Base-by-base conservation (phyloP, 2,329 filamentous ascomycete species). In the Rutstroemia sydowiana region DNA sequence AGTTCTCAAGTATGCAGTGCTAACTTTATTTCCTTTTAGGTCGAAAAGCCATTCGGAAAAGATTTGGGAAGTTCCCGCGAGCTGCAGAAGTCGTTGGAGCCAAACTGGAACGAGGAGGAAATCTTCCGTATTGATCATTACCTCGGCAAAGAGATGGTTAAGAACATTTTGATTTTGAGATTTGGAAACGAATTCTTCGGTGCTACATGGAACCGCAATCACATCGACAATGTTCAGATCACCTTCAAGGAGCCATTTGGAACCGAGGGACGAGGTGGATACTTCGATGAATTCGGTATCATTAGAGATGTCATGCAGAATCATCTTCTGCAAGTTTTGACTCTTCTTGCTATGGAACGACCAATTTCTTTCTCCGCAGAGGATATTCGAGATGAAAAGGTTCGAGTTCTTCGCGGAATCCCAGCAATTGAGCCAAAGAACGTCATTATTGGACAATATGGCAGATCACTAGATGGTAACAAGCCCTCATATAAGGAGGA, bases 231-330 rank as follows among this genome's bases (percentile, higher is more conserved):
- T 65, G 87, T 98, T 45, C 93, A 97, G 76, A 97, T 98, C 68
- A 89, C 93, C 44, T 98, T 98, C 80, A 98, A 98, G 77, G 93
- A 98, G 75, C 93, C 93, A 7, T 98, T 98, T 66, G 95, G 93
- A 63, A 98, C 93, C 20, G 93, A 98, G 71, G 95, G 93, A 50
- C 88, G 93, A 67, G 93, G 95, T 59, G 93, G 93, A 52, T 98
- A 98, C 76, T 98, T 98, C 68, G 95, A 98, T 68, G 93, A 98
- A 74, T 98, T 98, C 65, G 95, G 93, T 67, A 98, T 98, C 71
- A 90, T 98, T 66, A 90, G 95, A 68, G 95, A 98, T 76, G 93
- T 98, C 62, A 97, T 98, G 93, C 93, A 98, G 75, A 98, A 98
- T 78, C 93, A 98, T 73, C 75, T 98, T 65, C 82, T 98, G 52